Base-by-base conservation (phyloP, 2,329 filamentous ascomycete genomes). In the Colletotrichum karsti region DNA sequence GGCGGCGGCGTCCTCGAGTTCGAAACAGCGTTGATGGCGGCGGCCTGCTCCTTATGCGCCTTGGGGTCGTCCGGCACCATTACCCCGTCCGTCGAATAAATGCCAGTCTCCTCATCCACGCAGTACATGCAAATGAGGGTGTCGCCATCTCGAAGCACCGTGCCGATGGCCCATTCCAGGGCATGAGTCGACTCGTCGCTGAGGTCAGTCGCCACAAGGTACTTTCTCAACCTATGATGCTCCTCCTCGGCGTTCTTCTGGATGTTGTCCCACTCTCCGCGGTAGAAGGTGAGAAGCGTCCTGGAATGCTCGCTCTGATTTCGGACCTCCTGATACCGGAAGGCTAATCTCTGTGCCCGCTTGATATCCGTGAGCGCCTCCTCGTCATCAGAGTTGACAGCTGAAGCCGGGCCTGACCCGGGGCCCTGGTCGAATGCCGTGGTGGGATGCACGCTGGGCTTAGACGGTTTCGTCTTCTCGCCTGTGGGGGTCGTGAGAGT, bases 111-210 rank as follows among this genome's bases (percentile, higher is more conserved):
- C 77, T 98, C 95, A 72, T 98, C 94, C 24, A 97, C 91, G 64
- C 95, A 97, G 81, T 97, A 97, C 50, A 98, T 93, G 3, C 94
- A 94, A 69, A 98, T 90, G 37, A 99, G 85, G 0, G 95, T 98
- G 77, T 99, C 96, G 7, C 96, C 96, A 73, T 98, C 95, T 54
- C 96, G 89, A 30, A 99, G 85, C 6, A 98, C 94, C 0, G 95
- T 98, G 7, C 96, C 96, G 63, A 99, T 95, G 0, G 95, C 96
- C 96, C 96, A 99, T 78, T 99, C 96, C 33, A 99, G 85, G 1
- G 96, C 96, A 78, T 98, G 97, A 7, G 93, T 93, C 5, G 95
- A 95, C 81, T 99, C 96, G 39, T 96, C 93, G 73, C 95, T 98
- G 4, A 98, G 83, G 79, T 99, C 96, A 0, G 94, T 98, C 3